Conservation (phyloP, 2,329 filamentous ascomycete species). For the Dendrostoma leiphaemia region DNA sequence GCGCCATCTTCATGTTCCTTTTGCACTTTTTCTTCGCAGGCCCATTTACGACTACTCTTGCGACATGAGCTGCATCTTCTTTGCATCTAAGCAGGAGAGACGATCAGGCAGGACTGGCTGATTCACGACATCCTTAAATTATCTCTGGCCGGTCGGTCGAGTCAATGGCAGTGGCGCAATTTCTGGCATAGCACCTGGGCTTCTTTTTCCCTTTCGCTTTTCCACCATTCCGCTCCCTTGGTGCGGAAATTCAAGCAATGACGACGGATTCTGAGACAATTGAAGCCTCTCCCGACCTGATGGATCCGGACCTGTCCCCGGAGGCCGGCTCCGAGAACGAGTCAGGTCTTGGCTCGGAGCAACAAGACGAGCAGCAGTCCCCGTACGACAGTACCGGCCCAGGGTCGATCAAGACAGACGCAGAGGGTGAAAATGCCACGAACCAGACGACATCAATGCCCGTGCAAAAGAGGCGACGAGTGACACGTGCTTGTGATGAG, state of each 20-base stretch:
- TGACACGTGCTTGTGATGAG: conserved; percentile 79
- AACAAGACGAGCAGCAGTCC: conserved; percentile 32
- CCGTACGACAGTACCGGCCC: conserved; percentile 7
- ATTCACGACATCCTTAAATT: background rate
- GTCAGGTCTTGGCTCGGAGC: conserved; percentile 34
- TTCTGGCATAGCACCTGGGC: background rate
- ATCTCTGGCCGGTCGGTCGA: background rate
- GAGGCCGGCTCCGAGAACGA: conserved; percentile 14
- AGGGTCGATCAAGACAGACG: conserved; percentile 13
- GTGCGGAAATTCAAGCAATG: background rate
- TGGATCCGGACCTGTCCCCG: conserved; percentile 10
- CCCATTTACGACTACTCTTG: background rate
- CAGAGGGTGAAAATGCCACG: conserved; percentile 8
- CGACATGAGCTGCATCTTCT: conserved; percentile 15
- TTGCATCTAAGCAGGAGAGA: conserved; percentile 7
- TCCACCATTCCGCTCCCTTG: background rate
- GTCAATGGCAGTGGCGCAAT: background rate
- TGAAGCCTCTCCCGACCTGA: conserved; percentile 2
- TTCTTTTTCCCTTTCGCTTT: background rate
- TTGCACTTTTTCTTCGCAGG: background rate
- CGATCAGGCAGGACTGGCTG: conserved; percentile 9
- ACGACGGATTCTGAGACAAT: background rate
- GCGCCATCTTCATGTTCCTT: background rate
- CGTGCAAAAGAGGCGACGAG: conserved; percentile 73
- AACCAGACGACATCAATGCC: conserved; percentile 38